These are phyloP conservation scores for Alternaria infectoria DNA, from an alignment of 2,329 filamentous ascomycete genomes.

Conservation along the genomic window DNA sequence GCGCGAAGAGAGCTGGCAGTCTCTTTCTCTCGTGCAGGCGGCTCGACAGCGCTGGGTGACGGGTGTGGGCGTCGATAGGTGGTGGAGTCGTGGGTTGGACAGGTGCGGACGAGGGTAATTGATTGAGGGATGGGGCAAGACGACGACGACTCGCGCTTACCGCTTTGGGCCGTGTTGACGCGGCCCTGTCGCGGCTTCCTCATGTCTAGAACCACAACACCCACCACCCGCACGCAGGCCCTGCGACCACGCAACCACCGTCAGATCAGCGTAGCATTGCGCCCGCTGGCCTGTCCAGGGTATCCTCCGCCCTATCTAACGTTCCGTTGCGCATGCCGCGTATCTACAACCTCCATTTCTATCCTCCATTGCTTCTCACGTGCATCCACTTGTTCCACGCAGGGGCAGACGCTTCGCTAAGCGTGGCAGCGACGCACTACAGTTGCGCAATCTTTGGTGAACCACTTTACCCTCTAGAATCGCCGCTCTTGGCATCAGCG, in stretches of 20 bases:
- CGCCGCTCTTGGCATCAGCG: slow-evolving; percentile 9
- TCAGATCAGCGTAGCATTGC: neutral
- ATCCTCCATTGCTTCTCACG: neutral
- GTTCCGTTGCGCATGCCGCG: neutral
- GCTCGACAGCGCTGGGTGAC: slow-evolving; percentile 10
- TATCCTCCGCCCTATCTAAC: neutral
- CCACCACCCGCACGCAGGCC: slow-evolving; percentile 2
- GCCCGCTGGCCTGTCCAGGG: neutral
- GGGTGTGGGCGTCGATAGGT: slow-evolving; percentile 7
- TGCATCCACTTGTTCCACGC: neutral
- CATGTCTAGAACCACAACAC: slow-evolving; percentile 19
- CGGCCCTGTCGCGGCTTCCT: slow-evolving; percentile 23
- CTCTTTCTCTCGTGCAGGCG: slow-evolving; percentile 10
- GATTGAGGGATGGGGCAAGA: slow-evolving; percentile 22
- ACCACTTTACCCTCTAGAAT: slow-evolving; percentile 11
- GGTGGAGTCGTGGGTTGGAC: slow-evolving; percentile 12
- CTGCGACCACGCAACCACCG: slow-evolving; percentile 3
- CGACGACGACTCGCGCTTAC: slow-evolving; percentile 17
- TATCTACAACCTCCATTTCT: neutral
- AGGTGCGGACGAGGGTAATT: slow-evolving; percentile 19
- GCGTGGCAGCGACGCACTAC: slow-evolving; percentile 16
- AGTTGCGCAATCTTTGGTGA: slow-evolving; percentile 20
- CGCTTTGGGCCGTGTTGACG: slow-evolving; percentile 16
- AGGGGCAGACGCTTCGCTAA: slow-evolving; percentile 15
- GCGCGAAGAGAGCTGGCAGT: neutral